phyloP scores from a whole-genome alignment of 345 rosid genomes.

The Lepidium didymum region DNA sequence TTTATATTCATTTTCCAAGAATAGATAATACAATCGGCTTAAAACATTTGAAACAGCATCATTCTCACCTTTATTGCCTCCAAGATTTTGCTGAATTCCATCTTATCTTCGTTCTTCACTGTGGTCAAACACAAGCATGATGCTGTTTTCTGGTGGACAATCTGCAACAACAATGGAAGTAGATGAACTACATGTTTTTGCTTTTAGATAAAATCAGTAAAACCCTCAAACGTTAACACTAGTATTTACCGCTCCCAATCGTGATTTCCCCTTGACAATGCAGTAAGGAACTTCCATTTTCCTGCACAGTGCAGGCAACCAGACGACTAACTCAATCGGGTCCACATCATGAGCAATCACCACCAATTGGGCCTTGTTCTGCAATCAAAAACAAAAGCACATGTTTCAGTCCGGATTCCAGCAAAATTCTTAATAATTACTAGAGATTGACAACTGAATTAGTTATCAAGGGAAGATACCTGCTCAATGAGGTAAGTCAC shows the following conservation, averaged over 20 bases:
- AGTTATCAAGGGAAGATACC: constrained; percentile 20
- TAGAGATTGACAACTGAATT: background rate
- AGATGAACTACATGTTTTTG: background rate
- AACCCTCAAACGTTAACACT: background rate
- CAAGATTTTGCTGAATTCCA: constrained; percentile 64
- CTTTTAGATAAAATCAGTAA: background rate
- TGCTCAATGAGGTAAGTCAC: constrained; percentile 57
- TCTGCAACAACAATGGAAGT: constrained; percentile 23
- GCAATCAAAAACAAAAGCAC: background rate
- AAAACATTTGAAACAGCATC: background rate
- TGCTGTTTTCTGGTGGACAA: constrained; percentile 73
- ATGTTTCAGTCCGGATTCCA: background rate
- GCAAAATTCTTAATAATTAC: background rate
- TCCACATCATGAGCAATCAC: constrained; percentile 78
- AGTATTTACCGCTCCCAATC: constrained; percentile 65
- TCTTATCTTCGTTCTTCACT: constrained; percentile 68
- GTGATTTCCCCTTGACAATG: constrained; percentile 43
- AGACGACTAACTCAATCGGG: constrained; percentile 71
- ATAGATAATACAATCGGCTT: background rate
- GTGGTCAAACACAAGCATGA: constrained; percentile 67
- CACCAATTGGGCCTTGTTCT: constrained; percentile 64
- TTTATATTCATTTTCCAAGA: background rate
- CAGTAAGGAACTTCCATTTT: constrained; percentile 70
- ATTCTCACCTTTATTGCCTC: constrained; percentile 67
- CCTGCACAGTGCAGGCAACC: constrained; percentile 71